phyloP scores from a whole-genome alignment of 164 flowering plant species.

The Aristolochia contorta region DNA sequence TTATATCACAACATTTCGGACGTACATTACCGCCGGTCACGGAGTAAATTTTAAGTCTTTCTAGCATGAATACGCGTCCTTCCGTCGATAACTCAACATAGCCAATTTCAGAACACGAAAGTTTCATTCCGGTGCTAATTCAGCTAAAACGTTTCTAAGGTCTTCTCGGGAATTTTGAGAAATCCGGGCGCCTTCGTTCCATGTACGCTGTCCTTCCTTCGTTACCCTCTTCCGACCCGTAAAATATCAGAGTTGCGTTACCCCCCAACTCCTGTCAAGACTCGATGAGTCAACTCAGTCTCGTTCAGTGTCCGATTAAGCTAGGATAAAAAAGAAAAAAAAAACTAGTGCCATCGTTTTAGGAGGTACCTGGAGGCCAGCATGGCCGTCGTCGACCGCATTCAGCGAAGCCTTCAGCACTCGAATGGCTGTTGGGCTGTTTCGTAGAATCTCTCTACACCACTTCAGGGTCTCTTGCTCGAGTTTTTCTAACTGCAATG shows the following conservation, averaged over 20 bases:
- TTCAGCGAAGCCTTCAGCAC: conserved; percentile 82
- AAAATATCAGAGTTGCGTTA: conserved; percentile 76
- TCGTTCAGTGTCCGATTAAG: neutral
- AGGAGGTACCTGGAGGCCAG: conserved; percentile 79
- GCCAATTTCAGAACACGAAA: too few relatives aligned
- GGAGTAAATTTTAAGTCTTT: too few relatives aligned
- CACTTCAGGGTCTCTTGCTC: conserved; percentile 86
- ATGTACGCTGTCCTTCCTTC: conserved; percentile 81
- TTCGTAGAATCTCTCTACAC: conserved; percentile 85
- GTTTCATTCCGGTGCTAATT: too few relatives aligned
- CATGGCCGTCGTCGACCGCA: conserved; percentile 97
- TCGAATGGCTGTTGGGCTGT: conserved; percentile 88
- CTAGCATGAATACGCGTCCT: too few relatives aligned
- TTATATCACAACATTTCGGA: too few relatives aligned
- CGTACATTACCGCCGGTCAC: too few relatives aligned
- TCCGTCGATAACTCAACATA: too few relatives aligned
- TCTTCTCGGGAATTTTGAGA: conserved; percentile 61
- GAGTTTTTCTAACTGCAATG: conserved; percentile 51
- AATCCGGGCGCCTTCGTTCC: conserved; percentile 65
- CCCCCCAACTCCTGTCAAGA: conserved; percentile 58
- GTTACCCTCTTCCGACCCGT: conserved; percentile 84
- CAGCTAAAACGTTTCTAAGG: conserved; percentile 24
- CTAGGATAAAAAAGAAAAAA: too few relatives aligned
- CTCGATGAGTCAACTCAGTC: neutral
- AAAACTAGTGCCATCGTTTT: neutral